Conservation (phyloP, 441 rosid species). For the Geranium incanum region DNA sequence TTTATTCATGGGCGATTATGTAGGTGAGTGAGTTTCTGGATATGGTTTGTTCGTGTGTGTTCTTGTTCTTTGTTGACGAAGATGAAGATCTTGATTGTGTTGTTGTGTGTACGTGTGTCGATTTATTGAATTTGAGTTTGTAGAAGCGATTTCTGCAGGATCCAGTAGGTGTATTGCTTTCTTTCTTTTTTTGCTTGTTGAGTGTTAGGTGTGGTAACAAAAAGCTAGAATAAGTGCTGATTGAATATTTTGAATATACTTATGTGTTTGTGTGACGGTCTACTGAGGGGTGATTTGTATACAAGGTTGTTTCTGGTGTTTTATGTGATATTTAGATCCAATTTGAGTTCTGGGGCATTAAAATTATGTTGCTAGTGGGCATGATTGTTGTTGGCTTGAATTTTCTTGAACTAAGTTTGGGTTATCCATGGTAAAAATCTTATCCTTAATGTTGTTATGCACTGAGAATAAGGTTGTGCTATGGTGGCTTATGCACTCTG, state of each 20-base stretch:
- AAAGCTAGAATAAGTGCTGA: background rate
- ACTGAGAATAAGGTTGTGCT: too few relatives aligned
- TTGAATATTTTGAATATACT: slow-evolving; percentile 2
- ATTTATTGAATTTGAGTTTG: background rate
- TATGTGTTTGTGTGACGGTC: background rate
- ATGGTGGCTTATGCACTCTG: too few relatives aligned
- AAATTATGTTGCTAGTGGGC: background rate
- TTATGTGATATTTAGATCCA: background rate
- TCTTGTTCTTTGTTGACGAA: background rate
- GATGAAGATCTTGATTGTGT: background rate
- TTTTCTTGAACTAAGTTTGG: background rate
- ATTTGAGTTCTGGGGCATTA: background rate
- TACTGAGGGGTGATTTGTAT: background rate
- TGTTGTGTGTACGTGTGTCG: background rate
- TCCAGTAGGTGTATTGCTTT: background rate
- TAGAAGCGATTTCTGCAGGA: background rate
- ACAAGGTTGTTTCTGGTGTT: too few relatives aligned
- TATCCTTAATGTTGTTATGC: background rate
- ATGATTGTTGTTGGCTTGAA: background rate
- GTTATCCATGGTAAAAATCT: background rate
- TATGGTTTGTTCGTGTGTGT: background rate
- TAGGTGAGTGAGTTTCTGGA: slow-evolving; percentile 53
- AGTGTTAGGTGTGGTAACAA: background rate
- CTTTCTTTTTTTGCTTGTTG: too few relatives aligned
- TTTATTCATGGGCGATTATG: slow-evolving; percentile 98